phyloP scores from a whole-genome alignment of 2,329 filamentous ascomycete genomes.

The Epichloe sylvatica region DNA sequence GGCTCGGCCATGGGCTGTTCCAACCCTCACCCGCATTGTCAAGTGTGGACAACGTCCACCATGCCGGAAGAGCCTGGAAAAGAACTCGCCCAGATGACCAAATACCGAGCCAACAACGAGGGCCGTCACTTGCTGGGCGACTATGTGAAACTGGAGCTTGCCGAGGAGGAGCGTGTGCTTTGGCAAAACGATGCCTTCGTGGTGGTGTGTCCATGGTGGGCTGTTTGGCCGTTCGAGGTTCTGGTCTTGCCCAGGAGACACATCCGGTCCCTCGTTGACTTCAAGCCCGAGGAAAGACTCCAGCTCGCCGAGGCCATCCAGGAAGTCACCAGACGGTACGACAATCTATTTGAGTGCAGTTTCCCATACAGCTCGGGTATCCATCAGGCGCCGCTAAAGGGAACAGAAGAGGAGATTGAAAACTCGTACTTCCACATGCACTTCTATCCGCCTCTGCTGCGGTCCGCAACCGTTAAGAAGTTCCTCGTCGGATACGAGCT shows the following conservation, averaged over 20 bases:
- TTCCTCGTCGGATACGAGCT: conserved; percentile 95
- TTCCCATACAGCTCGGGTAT: conserved; percentile 97
- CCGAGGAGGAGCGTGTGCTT: conserved; percentile 73
- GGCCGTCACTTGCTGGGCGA: conserved; percentile 70
- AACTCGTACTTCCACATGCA: conserved; percentile 90
- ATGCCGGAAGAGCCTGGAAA: conserved; percentile 77
- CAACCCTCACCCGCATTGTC: conserved; percentile 93
- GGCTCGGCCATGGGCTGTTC: conserved; percentile 96
- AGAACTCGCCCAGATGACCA: conserved; percentile 64
- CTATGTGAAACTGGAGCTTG: conserved; percentile 70
- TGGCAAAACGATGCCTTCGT: conserved; percentile 79
- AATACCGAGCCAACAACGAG: conserved; percentile 59
- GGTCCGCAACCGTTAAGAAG: conserved; percentile 87
- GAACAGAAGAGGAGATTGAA: conserved; percentile 69
- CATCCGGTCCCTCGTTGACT: conserved; percentile 71
- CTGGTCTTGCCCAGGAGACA: conserved; percentile 78
- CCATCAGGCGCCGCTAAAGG: conserved; percentile 83
- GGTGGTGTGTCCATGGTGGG: conserved; percentile 94
- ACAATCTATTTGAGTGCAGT: conserved; percentile 91
- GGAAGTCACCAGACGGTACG: conserved; percentile 80
- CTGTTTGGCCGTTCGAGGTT: conserved; percentile 91
- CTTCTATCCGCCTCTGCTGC: conserved; percentile 87
- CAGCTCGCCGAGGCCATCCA: conserved; percentile 73
- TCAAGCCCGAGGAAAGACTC: conserved; percentile 54
- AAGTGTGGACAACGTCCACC: conserved; percentile 87